Percentiles rank a stretch among this genome's conserved stretches.
phyloP scores from a whole-genome alignment of 1,139 yeast genomes.

The Kodamaea sp. region DNA sequence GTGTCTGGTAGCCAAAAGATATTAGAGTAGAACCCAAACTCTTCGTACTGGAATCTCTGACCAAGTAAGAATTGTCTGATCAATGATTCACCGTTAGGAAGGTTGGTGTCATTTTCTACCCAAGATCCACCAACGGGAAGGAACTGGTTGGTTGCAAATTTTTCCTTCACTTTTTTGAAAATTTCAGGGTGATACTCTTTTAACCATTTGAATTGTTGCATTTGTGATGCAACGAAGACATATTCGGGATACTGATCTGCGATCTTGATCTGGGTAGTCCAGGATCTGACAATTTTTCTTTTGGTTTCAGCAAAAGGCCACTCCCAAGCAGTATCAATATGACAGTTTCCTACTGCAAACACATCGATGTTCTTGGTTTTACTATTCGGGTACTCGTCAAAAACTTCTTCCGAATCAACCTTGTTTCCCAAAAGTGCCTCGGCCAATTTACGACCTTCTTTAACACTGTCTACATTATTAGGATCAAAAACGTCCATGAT shows the following conservation, averaged over 20 bases:
- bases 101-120: conserved; percentile 96
- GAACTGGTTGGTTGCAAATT: conserved; percentile 72
- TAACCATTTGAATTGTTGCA: conserved; percentile 94
- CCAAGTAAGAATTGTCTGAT: conserved; percentile 88
- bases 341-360: conserved; percentile 89
- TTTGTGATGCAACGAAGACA: conserved; percentile 92
- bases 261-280: conserved; percentile 89
- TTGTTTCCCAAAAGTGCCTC: conserved; percentile 61
- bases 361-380: conserved; percentile 46
- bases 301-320: conserved; percentile 98
- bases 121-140: conserved; percentile 95
- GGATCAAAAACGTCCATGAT: conserved; percentile 83
- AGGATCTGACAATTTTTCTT: conserved; percentile 87
- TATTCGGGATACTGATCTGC: conserved; percentile 91
- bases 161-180: conserved; percentile 60
- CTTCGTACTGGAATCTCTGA: conserved; percentile 75
- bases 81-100: conserved; percentile 90
- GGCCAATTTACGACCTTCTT: conserved; percentile 68
- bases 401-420: conserved; percentile 65
- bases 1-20: conserved; percentile 97
- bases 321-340: conserved; percentile 95
- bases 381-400: conserved; percentile 30
- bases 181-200: conserved; percentile 81
- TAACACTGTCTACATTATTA: conserved; percentile 47
- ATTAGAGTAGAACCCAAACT: conserved; percentile 74